Evolutionary conservation across 2,329 filamentous ascomycete genomes (phyloP).

Genomic region (Paracoccidioides brasiliensis): DNA sequence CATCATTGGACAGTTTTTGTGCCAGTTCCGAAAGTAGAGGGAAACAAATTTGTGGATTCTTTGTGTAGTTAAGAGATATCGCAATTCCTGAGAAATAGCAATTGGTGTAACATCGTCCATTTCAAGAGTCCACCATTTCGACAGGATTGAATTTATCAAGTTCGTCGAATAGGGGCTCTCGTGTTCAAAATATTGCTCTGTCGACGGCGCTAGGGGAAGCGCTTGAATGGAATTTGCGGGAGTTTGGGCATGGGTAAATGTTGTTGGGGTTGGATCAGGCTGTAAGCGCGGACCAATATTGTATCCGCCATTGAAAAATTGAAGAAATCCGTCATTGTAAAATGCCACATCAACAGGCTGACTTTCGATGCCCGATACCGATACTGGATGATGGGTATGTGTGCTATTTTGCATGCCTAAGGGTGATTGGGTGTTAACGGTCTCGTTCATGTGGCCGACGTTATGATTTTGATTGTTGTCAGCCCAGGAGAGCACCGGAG

Average conservation of each 20-base stretch:
- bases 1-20: slow-evolving; percentile 32
- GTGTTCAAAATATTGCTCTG: slow-evolving; percentile 18
- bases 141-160: slow-evolving; percentile 28
- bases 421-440: slow-evolving; percentile 12
- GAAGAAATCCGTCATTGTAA: slow-evolving; percentile 26
- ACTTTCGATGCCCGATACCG: slow-evolving; percentile 8
- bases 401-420: slow-evolving; percentile 8
- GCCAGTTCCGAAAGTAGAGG: slow-evolving; percentile 35
- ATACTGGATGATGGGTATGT: neutral
- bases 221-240: slow-evolving; percentile 12
- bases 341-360: slow-evolving; percentile 18
- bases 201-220: slow-evolving; percentile 11
- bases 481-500: slow-evolving; percentile 25
- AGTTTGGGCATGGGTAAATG: slow-evolving; percentile 10
- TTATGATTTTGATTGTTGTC: slow-evolving; percentile 12
- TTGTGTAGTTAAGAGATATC: slow-evolving; percentile 28
- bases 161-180: slow-evolving; percentile 27
- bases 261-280: slow-evolving; percentile 13
- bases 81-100: slow-evolving; percentile 27
- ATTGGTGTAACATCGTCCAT: slow-evolving; percentile 27
- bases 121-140: slow-evolving; percentile 27
- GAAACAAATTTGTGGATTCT: slow-evolving; percentile 30
- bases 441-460: slow-evolving; percentile 9
- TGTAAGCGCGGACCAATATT: slow-evolving; percentile 16
- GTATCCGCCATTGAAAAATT: slow-evolving; percentile 28